Conservation (phyloP, 148 eudicot genomes). For the Amaranthus cruentus region DNA sequence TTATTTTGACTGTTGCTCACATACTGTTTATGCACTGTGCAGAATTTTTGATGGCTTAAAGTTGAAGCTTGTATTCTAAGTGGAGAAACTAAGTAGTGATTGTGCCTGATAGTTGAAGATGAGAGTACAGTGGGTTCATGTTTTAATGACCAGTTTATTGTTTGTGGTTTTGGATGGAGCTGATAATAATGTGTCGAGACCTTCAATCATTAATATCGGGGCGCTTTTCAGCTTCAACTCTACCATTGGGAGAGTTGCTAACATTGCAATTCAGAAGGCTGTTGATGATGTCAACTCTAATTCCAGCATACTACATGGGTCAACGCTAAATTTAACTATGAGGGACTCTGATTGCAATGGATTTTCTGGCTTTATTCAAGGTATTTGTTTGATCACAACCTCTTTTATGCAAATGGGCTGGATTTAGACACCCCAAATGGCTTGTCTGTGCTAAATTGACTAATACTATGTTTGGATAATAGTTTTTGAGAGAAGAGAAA, state of each 20-base stretch:
- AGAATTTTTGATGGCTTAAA: slow-evolving; percentile 15
- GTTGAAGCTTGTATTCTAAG: slow-evolving; percentile 8
- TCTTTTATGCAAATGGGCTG: no score
- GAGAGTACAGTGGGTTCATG: slow-evolving; percentile 32
- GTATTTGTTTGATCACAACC: slow-evolving; percentile 29
- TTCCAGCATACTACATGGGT: slow-evolving; percentile 49
- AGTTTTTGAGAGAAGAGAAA: no score
- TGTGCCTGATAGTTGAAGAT: slow-evolving; percentile 30
- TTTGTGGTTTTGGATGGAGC: slow-evolving; percentile 39
- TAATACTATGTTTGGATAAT: no score
- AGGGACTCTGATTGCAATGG: slow-evolving; percentile 70
- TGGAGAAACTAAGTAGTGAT: slow-evolving; percentile 12
- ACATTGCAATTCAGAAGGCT: slow-evolving; percentile 80
- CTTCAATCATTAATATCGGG: slow-evolving; percentile 71
- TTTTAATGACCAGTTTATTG: slow-evolving; percentile 28
- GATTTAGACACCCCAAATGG: no score
- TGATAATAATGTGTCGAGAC: slow-evolving; percentile 46
- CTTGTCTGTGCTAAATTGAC: no score
- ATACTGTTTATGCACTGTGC: slow-evolving; percentile 5
- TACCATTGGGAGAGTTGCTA: slow-evolving; percentile 81
- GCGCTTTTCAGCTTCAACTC: slow-evolving; percentile 82
- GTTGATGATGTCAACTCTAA: slow-evolving; percentile 78
- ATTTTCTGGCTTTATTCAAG: slow-evolving; percentile 88
- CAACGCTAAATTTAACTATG: slow-evolving; percentile 49
- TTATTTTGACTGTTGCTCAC: slow-evolving; percentile 8